Base-by-base conservation (phyloP, 2,329 filamentous ascomycete genomes). In the Aspergillus fumigatus region DNA sequence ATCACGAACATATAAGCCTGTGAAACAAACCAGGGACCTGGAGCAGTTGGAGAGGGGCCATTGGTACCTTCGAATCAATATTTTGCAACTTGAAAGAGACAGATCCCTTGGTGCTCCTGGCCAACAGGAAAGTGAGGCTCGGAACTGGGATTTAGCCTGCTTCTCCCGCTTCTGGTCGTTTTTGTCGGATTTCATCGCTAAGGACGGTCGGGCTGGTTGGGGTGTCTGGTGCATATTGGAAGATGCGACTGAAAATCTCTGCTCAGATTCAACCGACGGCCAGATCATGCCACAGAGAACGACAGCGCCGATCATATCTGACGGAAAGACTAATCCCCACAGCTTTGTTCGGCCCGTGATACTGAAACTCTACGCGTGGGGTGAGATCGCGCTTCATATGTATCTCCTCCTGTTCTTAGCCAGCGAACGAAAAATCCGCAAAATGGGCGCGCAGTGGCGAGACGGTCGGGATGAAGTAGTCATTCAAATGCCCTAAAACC, bases 361-460 rank as follows among this genome's bases (percentile, higher is more conserved):
- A 1, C 70, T 95, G 1, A 82, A 85, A 35, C 71, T 93, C 1
- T 94, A 89, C 68, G 90, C 89, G 67, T 96, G 89, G 87, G 92
- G 89, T 0, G 82, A 87, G 59, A 76, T 90, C 0, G 84, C 84
- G 0, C 81, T 84, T 53, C 87, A 95, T 65, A 80, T 90, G 35
- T 96, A 91, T 70, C 73, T 94, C 3, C 70, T 92, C 41, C 72
- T 96, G 0, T 93, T 89, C 68, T 73, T 92, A 14, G 88, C 86
- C 0, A 93, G 87, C 64, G 79, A 83, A 55, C 80, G 87, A 32
- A 79, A 80, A 58, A 73, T 92, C 17, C 80, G 82, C 57, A 77
- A 76, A 6, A 82, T 82, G 8, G 82, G 82, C 0, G 77, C 84
- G 14, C 75, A 75, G 50, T 96, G 90, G 90, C 73, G 87, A 52